Base-by-base conservation (phyloP, 2,329 filamentous ascomycete genomes). In the Fusarium sp. region DNA sequence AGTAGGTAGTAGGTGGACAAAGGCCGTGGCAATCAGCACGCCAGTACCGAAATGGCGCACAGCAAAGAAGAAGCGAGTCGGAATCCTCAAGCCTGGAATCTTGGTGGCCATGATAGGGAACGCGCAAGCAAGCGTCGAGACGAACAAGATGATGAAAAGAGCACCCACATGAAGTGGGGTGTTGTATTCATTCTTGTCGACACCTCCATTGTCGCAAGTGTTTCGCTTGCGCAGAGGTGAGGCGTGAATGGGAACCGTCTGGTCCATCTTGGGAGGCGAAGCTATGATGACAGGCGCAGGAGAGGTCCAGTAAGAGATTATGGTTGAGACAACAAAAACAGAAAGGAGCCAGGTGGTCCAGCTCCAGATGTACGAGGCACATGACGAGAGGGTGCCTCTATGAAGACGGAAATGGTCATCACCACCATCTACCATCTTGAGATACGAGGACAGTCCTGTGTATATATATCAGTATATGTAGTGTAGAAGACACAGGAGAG, bases 11-110 rank as follows among this genome's bases (percentile, higher is more conserved):
- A 89, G 79, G 78, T 93, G 91, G 28, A 93, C 90, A 70, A 95
- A 94, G 48, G 91, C 91, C 1, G 91, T 94, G 25, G 91, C 86
- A 40, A 88, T 82, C 29, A 85, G 81, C 19, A 95, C 91, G 55
- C 91, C 91, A 8, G 91, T 94, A 67, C 91, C 90, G 67, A 92
- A 91, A 79, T 92, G 89, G 61, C 84, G 81, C 44, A 85, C 82
- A 47, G 78, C 74, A 71, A 87, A 86, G 75, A 87, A 83, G 74
- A 86, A 82, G 43, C 74, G 75, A 19, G 77, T 74, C 2, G 85
- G 85, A 46, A 88, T 85, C 51, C 79, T 81, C 44, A 87, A 72
- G 13, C 79, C 74, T 22, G 83, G 83, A 40, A 85, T 78, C 61
- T 78, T 78, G 49, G 78, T 74, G 29, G 83, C 85, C 40, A 87